Conservation (phyloP, 2,329 filamentous ascomycete genomes). For the Penicillium thymicola region DNA sequence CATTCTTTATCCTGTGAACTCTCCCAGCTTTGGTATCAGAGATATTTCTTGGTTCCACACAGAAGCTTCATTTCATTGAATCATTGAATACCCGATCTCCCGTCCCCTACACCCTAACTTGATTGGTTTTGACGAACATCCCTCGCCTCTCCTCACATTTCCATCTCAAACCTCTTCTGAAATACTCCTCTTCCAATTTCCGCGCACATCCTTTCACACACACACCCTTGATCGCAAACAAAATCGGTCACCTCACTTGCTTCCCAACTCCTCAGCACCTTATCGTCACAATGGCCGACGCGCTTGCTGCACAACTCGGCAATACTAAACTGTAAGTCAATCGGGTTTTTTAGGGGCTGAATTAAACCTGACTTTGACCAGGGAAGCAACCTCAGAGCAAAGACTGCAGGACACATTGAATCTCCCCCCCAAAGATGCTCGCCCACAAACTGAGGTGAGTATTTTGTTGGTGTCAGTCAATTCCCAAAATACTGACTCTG, state of each 20-base stretch:
- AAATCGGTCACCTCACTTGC: neutral
- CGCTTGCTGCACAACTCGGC: constrained; percentile 45
- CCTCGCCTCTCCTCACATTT: neutral
- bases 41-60: neutral
- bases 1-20: neutral
- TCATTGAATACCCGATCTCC: neutral
- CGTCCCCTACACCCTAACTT: neutral
- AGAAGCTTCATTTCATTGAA: constrained; percentile 1
- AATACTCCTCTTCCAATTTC: neutral
- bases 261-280: constrained; percentile 7
- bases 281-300: constrained; percentile 40
- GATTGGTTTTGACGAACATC: neutral
- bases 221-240: neutral
- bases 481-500: neutral
- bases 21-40: neutral
- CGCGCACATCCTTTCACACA: neutral
- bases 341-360: neutral
- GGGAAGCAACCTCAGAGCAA: constrained; percentile 39
- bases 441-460: constrained; percentile 50
- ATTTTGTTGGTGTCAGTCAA: neutral
- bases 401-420: constrained; percentile 48
- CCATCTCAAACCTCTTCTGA: neutral
- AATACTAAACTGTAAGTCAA: constrained; percentile 43
- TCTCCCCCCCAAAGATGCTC: constrained; percentile 46
- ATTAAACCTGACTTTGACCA: constrained; percentile 20